phyloP scores from a whole-genome alignment of 1,284 basidiomycete species.

The Ustilago hordei region DNA sequence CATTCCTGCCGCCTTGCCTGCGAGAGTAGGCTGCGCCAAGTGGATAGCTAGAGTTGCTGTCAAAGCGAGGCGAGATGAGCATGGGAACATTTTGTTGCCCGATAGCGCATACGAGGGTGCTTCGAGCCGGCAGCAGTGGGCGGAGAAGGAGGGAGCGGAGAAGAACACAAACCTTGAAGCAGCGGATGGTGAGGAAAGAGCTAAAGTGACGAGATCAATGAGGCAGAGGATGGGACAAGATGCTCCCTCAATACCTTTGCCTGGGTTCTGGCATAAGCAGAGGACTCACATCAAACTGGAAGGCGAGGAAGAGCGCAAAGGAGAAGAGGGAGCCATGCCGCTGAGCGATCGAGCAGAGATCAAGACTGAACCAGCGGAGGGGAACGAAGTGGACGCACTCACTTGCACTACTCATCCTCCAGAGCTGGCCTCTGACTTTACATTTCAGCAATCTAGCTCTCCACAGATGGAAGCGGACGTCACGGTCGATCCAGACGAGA shows the following conservation, averaged over 20 bases:
- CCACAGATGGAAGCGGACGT: neutral
- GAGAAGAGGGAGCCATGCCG: neutral
- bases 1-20: slow-evolving; percentile 25
- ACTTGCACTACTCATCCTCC: neutral
- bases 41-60: slow-evolving; percentile 29
- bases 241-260: slow-evolving; percentile 31
- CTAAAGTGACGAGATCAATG: slow-evolving; percentile 34
- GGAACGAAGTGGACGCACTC: slow-evolving; percentile 3
- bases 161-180: neutral
- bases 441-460: neutral
- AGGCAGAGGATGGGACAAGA: slow-evolving; percentile 18
- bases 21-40: slow-evolving; percentile 4
- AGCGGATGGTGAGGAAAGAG: neutral
- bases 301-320: neutral
- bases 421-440: neutral
- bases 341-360: neutral
- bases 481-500: neutral
- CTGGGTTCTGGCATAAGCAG: slow-evolving; percentile 26
- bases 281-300: neutral
- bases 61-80: slow-evolving; percentile 27
- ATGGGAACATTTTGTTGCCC: slow-evolving; percentile 33
- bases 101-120: slow-evolving; percentile 11
- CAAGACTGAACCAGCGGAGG: neutral
- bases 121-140: neutral
- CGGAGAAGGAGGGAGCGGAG: neutral